Evolutionary conservation across 2,329 filamentous ascomycete genomes (phyloP), one percentile per base, ranked within the genome.

Genomic region (Monosporascus sp.): DNA sequence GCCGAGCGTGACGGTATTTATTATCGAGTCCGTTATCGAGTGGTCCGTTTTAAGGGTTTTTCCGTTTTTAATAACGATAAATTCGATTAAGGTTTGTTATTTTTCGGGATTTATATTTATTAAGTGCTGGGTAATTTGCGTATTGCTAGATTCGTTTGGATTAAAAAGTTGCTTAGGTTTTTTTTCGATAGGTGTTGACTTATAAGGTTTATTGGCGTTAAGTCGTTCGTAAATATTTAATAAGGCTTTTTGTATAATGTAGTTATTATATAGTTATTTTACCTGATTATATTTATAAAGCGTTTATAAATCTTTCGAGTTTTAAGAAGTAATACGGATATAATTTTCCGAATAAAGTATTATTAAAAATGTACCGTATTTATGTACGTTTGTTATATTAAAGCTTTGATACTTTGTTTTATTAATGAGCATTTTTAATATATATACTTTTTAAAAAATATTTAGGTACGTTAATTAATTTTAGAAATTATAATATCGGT

Each of bases 241-340:
- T 14, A 85, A 71, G 4, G 78, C 73, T 15, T 81, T 77, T 59
- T 83, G 76, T 35, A 76, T 70, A 15, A 87, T 71, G 59, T 84
- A 87, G 46, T 83, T 77, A 52, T 82, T 76, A 59, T 87, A 84
- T 55, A 87, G 76, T 83, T 84, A 87, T 50, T 75, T 77, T n/a
- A n/a, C n/a, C n/a, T n/a, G n/a, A n/a, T n/a, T n/a, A n/a, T n/a
- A n/a, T n/a, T n/a, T n/a, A n/a, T n/a, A n/a, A n/a, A n/a, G n/a
- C n/a, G n/a, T n/a, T n/a, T n/a, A n/a, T n/a, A n/a, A n/a, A n/a
- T n/a, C n/a, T n/a, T n/a, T n/a, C n/a, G n/a, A n/a, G n/a, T n/a
- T n/a, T n/a, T n/a, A n/a, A n/a, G n/a, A n/a, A n/a, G n/a, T n/a
- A n/a, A n/a, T n/a, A n/a, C n/a, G n/a, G n/a, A n/a, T n/a, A n/a